Percentiles rank a stretch among this genome's conserved stretches.
These are phyloP conservation scores for Kingdonia uniflora DNA, from an alignment of 164 flowering plant genomes.

Conservation along the genomic window DNA sequence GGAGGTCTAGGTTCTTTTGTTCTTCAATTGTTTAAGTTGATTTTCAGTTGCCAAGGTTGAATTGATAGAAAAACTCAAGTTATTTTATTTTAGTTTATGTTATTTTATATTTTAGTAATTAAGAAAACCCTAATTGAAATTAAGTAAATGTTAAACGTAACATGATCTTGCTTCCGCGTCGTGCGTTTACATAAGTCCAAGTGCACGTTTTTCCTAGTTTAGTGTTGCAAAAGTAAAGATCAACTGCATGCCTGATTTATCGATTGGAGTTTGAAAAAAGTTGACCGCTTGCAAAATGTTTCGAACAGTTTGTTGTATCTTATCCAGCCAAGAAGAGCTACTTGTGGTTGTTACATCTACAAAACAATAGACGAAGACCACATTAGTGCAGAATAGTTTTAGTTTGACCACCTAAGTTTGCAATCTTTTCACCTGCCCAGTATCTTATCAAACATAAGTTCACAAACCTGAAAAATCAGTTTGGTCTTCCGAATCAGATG, in stretches of 20 bases:
- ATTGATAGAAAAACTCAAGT: no score
- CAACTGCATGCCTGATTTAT: conserved; percentile 48
- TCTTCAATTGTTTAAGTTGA: no score
- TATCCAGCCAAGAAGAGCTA: conserved; percentile 79
- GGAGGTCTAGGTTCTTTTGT: no score
- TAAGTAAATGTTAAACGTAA: no score
- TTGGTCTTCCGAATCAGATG: conserved; percentile 46
- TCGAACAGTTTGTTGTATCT: conserved; percentile 63
- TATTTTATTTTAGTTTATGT: no score
- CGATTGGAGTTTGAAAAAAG: conserved; percentile 61
- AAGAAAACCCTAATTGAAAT: no score
- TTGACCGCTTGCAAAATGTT: conserved; percentile 60
- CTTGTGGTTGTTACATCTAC: conserved; percentile 32
- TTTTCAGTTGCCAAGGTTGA: no score
- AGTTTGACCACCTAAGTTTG: no score
- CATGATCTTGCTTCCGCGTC: no score
- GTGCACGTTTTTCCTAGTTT: background rate
- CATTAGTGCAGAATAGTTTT: background rate
- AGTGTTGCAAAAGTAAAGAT: conserved; percentile 4
- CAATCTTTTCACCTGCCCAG: no score
- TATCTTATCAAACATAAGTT: background rate
- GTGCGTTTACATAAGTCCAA: no score
- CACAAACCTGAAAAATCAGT: conserved; percentile 51
- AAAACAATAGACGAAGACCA: conserved; percentile 1
- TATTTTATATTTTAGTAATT: no score